These are phyloP conservation scores for Linnemannia schmuckeri DNA, from an alignment of 192 early-diverging fungal species.

Conservation along the genomic window DNA sequence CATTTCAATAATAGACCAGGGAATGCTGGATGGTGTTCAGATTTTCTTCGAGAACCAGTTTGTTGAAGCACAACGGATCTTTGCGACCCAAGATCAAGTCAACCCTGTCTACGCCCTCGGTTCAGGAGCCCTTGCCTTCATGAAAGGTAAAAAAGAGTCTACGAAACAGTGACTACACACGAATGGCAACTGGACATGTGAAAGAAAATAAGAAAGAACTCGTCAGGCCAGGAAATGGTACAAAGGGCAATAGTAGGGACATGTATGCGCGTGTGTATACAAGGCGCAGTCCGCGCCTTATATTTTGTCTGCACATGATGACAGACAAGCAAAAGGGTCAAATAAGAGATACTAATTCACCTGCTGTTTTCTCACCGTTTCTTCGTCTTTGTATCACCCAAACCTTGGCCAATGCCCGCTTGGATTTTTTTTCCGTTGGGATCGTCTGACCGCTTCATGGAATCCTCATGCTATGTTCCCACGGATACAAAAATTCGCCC, in stretches of 20 bases:
- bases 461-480: background rate
- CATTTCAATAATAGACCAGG: conserved; percentile 30
- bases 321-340: background rate
- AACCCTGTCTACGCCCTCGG: conserved; percentile 69
- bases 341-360: background rate
- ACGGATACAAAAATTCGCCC: background rate
- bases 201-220: background rate
- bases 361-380: background rate
- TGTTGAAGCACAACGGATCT: conserved; percentile 62
- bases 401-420: background rate
- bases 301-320: background rate
- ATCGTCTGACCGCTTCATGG: background rate
- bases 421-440: background rate
- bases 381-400: background rate
- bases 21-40: conserved; percentile 55
- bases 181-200: background rate
- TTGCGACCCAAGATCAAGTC: conserved; percentile 58
- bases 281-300: background rate
- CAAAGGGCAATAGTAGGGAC: background rate
- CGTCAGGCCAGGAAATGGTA: background rate
- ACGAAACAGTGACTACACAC: background rate
- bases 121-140: conserved; percentile 64
- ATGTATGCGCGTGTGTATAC: background rate
- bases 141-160: conserved; percentile 63
- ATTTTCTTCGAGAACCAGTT: conserved; percentile 71